Conservation (phyloP, 179 eudicot genomes). For the Amaranthus tricolor region DNA sequence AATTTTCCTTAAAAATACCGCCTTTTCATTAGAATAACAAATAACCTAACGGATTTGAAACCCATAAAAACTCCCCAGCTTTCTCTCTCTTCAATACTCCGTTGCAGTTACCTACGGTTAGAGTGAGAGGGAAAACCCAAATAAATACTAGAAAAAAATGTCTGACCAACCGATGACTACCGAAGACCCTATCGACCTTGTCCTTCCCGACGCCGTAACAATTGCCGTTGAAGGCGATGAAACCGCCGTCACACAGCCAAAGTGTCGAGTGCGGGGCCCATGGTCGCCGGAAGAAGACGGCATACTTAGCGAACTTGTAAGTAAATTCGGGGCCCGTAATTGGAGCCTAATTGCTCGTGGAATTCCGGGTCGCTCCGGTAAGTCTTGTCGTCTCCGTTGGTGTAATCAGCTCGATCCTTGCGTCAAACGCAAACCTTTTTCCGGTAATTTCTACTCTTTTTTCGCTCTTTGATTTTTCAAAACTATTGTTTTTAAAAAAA, state of each 20-base stretch:
- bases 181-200: conserved; percentile 35
- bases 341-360: too few species aligned
- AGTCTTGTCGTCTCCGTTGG: too few species aligned
- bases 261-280: too few species aligned
- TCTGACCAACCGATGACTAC: conserved; percentile 31
- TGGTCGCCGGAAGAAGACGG: not conserved
- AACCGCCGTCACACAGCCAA: too few species aligned
- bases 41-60: too few species aligned
- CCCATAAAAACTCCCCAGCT: not conserved
- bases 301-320: conserved; percentile 29
- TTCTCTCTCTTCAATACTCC: conserved; percentile 6
- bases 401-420: conserved; percentile 59
- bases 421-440: conserved; percentile 60
- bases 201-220: conserved; percentile 22
- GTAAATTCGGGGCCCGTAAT: conserved; percentile 28
- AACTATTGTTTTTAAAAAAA: not conserved
- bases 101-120: conserved; percentile 40
- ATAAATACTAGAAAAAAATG: not conserved
- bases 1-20: too few species aligned
- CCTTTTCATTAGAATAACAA: too few species aligned
- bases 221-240: not conserved
- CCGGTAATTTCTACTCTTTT: conserved; percentile 35
- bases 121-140: conserved; percentile 8
- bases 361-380: too few species aligned
- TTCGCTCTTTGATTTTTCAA: not conserved